phyloP scores from a whole-genome alignment of 257 asterid species.

The Forsythia viridissima region DNA sequence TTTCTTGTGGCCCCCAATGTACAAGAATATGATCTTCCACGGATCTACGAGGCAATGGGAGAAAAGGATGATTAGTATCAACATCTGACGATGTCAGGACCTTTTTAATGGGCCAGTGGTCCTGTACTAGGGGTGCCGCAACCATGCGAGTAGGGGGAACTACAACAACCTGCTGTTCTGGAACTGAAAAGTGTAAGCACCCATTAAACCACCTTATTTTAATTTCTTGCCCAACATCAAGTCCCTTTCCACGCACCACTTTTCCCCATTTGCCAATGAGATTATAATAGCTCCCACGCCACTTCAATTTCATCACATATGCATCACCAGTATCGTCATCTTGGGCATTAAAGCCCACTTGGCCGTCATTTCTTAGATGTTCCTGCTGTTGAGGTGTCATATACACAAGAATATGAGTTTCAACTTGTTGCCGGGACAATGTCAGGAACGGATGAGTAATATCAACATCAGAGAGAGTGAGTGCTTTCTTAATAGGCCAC shows the following conservation, averaged over 20 bases:
- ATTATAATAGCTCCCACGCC: constrained; percentile 85
- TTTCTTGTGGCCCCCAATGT: constrained; percentile 68
- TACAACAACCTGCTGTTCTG: constrained; percentile 59
- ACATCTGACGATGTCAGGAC: constrained; percentile 74
- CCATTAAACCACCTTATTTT: constrained; percentile 67
- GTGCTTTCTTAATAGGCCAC: constrained; percentile 78
- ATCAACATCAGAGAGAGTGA: constrained; percentile 77
- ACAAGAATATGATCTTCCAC: constrained; percentile 81
- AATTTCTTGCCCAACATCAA: constrained; percentile 80
- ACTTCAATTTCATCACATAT: constrained; percentile 68
- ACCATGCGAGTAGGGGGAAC: constrained; percentile 52
- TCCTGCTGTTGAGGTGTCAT: constrained; percentile 71
- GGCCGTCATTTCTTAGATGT: constrained; percentile 56
- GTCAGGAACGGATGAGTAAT: constrained; percentile 83
- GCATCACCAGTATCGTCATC: constrained; percentile 78
- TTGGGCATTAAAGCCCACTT: constrained; percentile 62
- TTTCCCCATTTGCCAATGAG: constrained; percentile 86
- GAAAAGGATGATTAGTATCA: constrained; percentile 80
- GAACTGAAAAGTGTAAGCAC: constrained; percentile 79
- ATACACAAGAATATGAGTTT: constrained; percentile 57
- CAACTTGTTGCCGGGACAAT: constrained; percentile 81
- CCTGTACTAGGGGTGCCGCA: constrained; percentile 50
- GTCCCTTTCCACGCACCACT: constrained; percentile 73
- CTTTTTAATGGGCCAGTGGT: constrained; percentile 81
- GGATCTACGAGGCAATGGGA: constrained; percentile 73